Evolutionary conservation across 345 rosid genomes (phyloP), one percentile per base, ranked within the genome.

Genomic region (Ceriops zippeliana): DNA sequence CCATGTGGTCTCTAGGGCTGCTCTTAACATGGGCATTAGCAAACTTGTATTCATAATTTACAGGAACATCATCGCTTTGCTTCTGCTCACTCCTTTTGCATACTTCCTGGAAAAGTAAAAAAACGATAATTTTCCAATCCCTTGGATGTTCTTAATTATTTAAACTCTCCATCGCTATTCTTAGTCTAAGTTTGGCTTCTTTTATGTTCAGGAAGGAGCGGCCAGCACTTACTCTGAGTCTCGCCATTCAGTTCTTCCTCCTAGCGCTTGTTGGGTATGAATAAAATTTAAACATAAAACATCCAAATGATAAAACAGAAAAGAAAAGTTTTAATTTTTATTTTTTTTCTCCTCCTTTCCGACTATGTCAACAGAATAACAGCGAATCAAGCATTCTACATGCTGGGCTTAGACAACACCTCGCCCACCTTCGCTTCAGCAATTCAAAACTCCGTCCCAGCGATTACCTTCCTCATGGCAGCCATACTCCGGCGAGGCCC

Each of bases 361-460:
- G 66, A 13, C 16, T 9, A 10, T 6, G 0, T 6, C 17, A 32
- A 63, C 80, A 85, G 88, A 49, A 82, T 89, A 78, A 81, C 88
- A 24, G 46, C 83, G 51, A 86, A 89, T 73, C 89, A 86, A 83
- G 86, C 81, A 58, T 81, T 86, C 63, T 86, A 89, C 84, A 80
- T 86, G 20, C 76, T 86, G 61, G 89, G 91, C 24, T 70, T 89
- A 75, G 90, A 86, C 70, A 82, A 85, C 61, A 84, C 75, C 6
- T 82, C 99, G 8, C 99, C 99, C 15, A 95, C 99, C 66, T 95
- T 95, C 72, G 97, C 99, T 30, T 95, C 99, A 54, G 97, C 99
- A 46, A 91, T 95, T 62, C 99, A 95, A 81, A 95, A 95, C 84
- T 95, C 99, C 13, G 99, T 95, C 69, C 99, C 99, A 15, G 99